Evolutionary conservation across 2,329 filamentous ascomycete species (phyloP).

Genomic region (Fusarium longipes): DNA sequence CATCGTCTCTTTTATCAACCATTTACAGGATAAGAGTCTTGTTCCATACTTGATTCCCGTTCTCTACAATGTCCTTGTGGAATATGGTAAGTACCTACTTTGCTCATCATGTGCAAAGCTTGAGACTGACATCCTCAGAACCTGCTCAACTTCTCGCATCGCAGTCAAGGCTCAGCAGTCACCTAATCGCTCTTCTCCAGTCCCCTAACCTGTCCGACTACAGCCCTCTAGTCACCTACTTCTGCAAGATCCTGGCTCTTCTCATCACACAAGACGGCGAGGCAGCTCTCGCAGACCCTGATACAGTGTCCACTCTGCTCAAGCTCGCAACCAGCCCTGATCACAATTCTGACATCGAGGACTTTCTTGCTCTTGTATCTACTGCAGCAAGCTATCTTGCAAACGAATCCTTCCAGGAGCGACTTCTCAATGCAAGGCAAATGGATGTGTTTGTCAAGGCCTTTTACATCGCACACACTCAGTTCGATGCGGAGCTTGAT

Average conservation of each 20-base stretch:
- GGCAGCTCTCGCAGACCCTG: conserved; percentile 54
- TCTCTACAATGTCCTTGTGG: conserved; percentile 71
- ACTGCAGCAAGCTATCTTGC: conserved; percentile 68
- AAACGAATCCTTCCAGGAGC: conserved; percentile 62
- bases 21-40: conserved; percentile 61
- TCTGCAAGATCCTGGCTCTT: conserved; percentile 68
- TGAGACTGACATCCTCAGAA: conserved; percentile 53
- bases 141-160: conserved; percentile 68
- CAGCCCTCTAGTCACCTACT: conserved; percentile 60
- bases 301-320: conserved; percentile 63
- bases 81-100: conserved; percentile 62
- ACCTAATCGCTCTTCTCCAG: conserved; percentile 62
- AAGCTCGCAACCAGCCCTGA: conserved; percentile 58
- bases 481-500: conserved; percentile 56
- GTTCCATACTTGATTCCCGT: conserved; percentile 67
- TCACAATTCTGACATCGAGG: conserved; percentile 61
- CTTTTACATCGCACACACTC: conserved; percentile 61
- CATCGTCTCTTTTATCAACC: conserved; percentile 59
- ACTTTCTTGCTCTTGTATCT: conserved; percentile 63
- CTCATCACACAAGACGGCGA: conserved; percentile 66
- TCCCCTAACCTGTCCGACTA: conserved; percentile 57
- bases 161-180: conserved; percentile 60
- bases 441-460: conserved; percentile 59
- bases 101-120: neutral
- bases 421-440: conserved; percentile 55